These are phyloP conservation scores for Dactylonectria estremocensis DNA, from an alignment of 2,329 filamentous ascomycete genomes.

Conservation along the genomic window DNA sequence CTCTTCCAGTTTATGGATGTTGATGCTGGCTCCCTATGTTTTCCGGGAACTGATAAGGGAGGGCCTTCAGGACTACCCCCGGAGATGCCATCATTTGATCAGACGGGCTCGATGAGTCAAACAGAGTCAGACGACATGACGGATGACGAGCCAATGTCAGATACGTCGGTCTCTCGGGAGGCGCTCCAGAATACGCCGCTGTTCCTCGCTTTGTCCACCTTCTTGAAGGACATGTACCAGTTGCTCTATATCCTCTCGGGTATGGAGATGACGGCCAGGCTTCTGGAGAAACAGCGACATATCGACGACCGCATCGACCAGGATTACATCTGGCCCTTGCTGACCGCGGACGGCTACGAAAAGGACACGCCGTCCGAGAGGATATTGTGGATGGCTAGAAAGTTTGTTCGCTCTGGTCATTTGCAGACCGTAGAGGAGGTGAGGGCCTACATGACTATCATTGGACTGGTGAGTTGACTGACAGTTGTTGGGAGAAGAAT, in stretches of 20 bases:
- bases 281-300: neutral
- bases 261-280: slow-evolving; percentile 1
- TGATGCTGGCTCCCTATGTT: rapidly evolving
- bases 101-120: neutral
- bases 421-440: slow-evolving; percentile 30
- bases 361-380: slow-evolving; percentile 6
- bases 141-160: neutral
- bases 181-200: neutral
- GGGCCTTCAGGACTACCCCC: neutral
- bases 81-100: rapidly evolving
- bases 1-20: neutral
- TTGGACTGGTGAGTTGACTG: slow-evolving; percentile 24
- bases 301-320: neutral
- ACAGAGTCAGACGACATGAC: too few species aligned
- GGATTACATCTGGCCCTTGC: neutral
- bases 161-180: rapidly evolving
- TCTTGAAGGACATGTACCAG: neutral
- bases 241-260: slow-evolving; percentile 22
- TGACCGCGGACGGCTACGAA: rapidly evolving
- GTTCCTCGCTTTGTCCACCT: neutral
- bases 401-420: slow-evolving; percentile 31
- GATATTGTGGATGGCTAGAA: slow-evolving; percentile 22
- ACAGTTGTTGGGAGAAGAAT: neutral
- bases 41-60: neutral
- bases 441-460: slow-evolving; percentile 22